phyloP scores from a whole-genome alignment of 2,329 filamentous ascomycete genomes.

The Diplodia sapinea region DNA sequence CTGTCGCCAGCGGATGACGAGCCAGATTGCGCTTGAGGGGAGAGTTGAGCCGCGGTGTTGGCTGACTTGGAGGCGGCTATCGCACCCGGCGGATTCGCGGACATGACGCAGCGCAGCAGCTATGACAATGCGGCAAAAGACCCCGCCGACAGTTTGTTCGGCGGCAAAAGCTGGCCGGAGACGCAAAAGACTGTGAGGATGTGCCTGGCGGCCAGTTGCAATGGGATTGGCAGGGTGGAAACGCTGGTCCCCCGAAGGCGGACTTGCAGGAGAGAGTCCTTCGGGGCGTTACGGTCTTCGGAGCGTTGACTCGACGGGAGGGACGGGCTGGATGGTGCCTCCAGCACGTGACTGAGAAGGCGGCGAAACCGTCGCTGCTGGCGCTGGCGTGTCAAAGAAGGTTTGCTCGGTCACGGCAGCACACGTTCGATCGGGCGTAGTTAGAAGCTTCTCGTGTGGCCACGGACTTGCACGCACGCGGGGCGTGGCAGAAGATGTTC shows the following conservation, averaged over 20 bases:
- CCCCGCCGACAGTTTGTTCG: constrained; percentile 9
- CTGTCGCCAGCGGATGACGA: constrained; percentile 52
- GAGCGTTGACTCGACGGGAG: not conserved
- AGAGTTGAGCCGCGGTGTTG: constrained; percentile 46
- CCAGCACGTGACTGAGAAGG: not conserved
- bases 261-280: constrained; percentile 30
- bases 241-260: constrained; percentile 30
- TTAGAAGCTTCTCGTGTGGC: not conserved
- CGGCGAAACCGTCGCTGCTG: not conserved
- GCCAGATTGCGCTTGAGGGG: constrained; percentile 52
- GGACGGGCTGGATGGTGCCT: constrained; percentile 4
- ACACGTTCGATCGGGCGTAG: not conserved
- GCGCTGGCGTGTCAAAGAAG: constrained; percentile 3
- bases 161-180: constrained; percentile 12
- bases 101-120: constrained; percentile 43
- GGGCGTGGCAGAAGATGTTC: not conserved
- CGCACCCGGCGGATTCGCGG: constrained; percentile 51
- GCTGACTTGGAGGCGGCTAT: constrained; percentile 51
- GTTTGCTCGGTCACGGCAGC: not conserved
- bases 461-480: not conserved
- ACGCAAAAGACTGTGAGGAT: not conserved
- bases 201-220: not conserved
- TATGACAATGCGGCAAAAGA: constrained; percentile 25
- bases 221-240: not conserved
- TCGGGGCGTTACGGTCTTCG: constrained; percentile 7